Conservation (phyloP, 768 basidiomycete species). For the Termitomyces titanicus region DNA sequence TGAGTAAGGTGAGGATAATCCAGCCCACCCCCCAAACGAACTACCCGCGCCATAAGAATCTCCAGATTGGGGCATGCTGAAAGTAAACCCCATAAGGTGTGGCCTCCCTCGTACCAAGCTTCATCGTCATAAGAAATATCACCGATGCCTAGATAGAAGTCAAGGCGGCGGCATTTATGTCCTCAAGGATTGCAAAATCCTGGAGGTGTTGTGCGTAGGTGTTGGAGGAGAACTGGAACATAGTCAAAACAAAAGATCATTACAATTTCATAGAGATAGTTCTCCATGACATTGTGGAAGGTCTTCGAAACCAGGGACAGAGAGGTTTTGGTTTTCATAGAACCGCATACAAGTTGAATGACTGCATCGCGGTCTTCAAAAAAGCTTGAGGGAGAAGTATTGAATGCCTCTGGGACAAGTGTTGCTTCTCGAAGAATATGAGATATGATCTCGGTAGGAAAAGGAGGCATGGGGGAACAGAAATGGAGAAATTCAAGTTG, state of each 20-base stretch:
- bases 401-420: neutral
- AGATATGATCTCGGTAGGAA: neutral
- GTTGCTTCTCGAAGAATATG: neutral
- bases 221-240: neutral
- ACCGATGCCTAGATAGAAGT: neutral
- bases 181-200: neutral
- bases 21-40: neutral
- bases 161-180: neutral
- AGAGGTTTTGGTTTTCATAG: slow-evolving; percentile 4
- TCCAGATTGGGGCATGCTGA: neutral
- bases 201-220: neutral
- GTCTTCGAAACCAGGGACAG: slow-evolving; percentile 1
- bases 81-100: slow-evolving; percentile 1
- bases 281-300: slow-evolving; percentile 1
- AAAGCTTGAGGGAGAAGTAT: slow-evolving; percentile 1
- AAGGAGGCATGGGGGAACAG: too few relatives aligned
- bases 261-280: slow-evolving; percentile 3
- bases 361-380: neutral
- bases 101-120: slow-evolving; percentile 1
- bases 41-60: neutral
- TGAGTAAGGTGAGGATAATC: neutral
- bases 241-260: neutral
- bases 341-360: neutral
- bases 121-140: neutral
- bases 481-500: too few relatives aligned